phyloP scores from a whole-genome alignment of 2,329 filamentous ascomycete genomes.

The Fusarium sp. region DNA sequence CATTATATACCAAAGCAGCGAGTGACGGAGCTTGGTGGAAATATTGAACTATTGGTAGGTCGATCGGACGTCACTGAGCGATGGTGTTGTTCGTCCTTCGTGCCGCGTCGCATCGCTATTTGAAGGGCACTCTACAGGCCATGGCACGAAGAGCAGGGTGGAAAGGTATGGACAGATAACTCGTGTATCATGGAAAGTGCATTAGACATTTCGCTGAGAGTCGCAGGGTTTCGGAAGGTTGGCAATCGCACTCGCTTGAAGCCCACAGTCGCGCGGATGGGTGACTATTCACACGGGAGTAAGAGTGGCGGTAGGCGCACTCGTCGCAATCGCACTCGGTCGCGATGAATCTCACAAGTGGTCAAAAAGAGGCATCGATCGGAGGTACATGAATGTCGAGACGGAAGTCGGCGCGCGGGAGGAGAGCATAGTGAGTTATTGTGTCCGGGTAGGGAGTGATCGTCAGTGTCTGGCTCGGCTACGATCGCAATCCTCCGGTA shows the following conservation, averaged over 20 bases:
- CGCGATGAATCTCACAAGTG: background rate
- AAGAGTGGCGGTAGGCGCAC: too few relatives aligned
- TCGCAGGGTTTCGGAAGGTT: too few relatives aligned
- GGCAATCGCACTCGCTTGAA: too few relatives aligned
- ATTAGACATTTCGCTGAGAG: too few relatives aligned
- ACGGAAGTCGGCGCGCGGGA: too few relatives aligned
- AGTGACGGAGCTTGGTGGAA: background rate
- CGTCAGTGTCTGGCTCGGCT: too few relatives aligned
- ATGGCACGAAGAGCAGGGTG: background rate
- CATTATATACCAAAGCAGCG: background rate
- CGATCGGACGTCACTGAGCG: background rate
- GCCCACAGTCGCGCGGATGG: too few relatives aligned
- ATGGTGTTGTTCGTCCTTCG: background rate
- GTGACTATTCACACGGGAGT: too few relatives aligned
- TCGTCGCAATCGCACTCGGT: background rate
- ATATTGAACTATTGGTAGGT: background rate
- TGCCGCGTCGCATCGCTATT: background rate
- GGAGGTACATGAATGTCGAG: too few relatives aligned
- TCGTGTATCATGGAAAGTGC: background rate
- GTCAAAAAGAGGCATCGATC: background rate
- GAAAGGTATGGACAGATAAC: background rate
- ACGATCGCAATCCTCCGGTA: too few relatives aligned
- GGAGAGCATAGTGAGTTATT: background rate
- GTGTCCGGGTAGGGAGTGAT: too few relatives aligned
- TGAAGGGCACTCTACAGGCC: background rate